Evolutionary conservation across 768 basidiomycete genomes (phyloP), one percentile per base, ranked within the genome.

Genomic region (Tulasnella sp.): DNA sequence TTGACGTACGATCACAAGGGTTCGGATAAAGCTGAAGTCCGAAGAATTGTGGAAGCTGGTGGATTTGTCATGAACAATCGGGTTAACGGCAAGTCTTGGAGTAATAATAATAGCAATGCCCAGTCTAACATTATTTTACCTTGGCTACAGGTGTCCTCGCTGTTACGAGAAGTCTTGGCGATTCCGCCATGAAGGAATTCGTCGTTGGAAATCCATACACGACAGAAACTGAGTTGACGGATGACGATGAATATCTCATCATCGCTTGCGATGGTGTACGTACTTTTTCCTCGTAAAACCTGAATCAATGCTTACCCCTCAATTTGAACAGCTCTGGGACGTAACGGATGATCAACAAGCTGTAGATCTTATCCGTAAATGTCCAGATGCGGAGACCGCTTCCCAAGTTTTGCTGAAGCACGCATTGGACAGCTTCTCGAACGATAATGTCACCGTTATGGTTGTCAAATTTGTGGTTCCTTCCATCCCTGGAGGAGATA

Each of bases 1-100:
- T 67, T 99, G 61, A 96, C 95, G 16, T 98, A 99, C 63, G 95
- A 99, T 63, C 95, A 99, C 72, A 99, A 99, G 65, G 95, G 95
- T 27, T 82, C 84, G 4, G 95, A 99, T 64, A 82, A 83, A 61
- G 90, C 93, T 64, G 95, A 99, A 67, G 92, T 92, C 16, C 96
- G 95, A 67, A 78, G 95, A 19, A 98, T 99, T 64, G 91, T 76
- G 43, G 95, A 98, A 62, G 95, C 95, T 0, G 95, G 95, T 8
- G 95, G 95, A 1, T 99, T 98, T 62, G 92, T 99, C 19, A 81
- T 99, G 85, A 93, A 93, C 61, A 95, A 93, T 56, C 78, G 95
- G 10, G 95, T 99, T 29, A 99, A 99, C 58, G 95, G 93, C 57
- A 31, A 58, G 65, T 12, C 8, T 15, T 37, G 8, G 29, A 7